Conservation (phyloP, 2,329 filamentous ascomycete species). For the Sporothrix brasiliensis region DNA sequence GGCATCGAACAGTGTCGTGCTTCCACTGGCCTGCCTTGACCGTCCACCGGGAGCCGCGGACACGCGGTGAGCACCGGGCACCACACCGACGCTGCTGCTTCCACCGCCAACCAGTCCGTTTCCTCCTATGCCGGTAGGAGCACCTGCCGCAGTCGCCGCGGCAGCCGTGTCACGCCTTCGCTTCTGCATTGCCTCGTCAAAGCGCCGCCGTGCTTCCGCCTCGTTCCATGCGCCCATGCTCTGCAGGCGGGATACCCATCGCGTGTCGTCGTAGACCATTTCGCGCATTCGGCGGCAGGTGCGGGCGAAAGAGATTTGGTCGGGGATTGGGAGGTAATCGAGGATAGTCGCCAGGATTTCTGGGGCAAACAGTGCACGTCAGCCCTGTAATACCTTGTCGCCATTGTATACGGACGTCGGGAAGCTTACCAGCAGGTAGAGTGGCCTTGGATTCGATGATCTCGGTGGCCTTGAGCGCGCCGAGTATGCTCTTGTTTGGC, state of each 20-base stretch:
- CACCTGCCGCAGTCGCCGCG: constrained; percentile 43
- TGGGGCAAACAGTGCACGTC: constrained; percentile 42
- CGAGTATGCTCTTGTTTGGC: constrained; percentile 60
- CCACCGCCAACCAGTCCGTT: constrained; percentile 36
- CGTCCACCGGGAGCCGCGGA: constrained; percentile 33
- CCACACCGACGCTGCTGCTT: background rate
- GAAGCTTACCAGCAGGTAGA: constrained; percentile 71
- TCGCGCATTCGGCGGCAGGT: constrained; percentile 86
- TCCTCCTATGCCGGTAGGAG: constrained; percentile 36
- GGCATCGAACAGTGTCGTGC: constrained; percentile 74
- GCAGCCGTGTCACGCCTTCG: constrained; percentile 57
- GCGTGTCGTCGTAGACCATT: constrained; percentile 97
- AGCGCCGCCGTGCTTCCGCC: constrained; percentile 74
- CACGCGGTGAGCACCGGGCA: constrained; percentile 3
- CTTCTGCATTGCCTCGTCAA: constrained; percentile 69
- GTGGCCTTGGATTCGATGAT: constrained; percentile 77
- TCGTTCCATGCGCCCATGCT: constrained; percentile 94
- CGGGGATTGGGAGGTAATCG: constrained; percentile 82
- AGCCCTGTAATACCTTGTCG: background rate
- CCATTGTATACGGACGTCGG: too few relatives aligned
- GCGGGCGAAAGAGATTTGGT: constrained; percentile 82
- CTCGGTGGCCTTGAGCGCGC: constrained; percentile 76
- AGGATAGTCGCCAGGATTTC: constrained; percentile 88
- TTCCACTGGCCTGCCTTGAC: constrained; percentile 38
- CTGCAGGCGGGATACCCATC: constrained; percentile 86